Percentiles rank a stretch among this genome's conserved stretches.
Conservation (phyloP, 2,329 filamentous ascomycete genomes). For the Phaeosphaeria sp. region DNA sequence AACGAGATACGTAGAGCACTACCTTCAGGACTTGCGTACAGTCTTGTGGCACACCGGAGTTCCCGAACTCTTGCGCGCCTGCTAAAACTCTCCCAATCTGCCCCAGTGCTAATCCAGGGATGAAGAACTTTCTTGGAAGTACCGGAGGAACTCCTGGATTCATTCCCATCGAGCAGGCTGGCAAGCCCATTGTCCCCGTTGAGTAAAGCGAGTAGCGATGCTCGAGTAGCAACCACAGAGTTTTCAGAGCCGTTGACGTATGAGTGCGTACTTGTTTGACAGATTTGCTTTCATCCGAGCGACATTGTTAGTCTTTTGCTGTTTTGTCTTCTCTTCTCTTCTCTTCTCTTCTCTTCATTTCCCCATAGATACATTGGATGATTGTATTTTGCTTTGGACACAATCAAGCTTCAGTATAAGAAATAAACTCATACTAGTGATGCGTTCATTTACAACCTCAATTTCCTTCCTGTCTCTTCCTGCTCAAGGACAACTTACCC, state of each 20-base stretch:
- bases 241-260: neutral
- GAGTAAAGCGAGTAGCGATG: neutral
- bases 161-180: constrained; percentile 1
- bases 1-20: neutral
- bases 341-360: too few relatives aligned
- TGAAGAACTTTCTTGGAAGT: neutral
- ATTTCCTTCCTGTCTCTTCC: too few relatives aligned
- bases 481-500: too few relatives aligned
- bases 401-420: neutral
- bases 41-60: constrained; percentile 1
- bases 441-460: too few relatives aligned
- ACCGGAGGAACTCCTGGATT: neutral
- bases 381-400: neutral
- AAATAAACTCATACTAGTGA: too few relatives aligned
- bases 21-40: constrained; percentile 1
- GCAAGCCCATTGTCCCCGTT: neutral
- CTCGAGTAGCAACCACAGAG: neutral
- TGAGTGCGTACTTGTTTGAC: neutral
- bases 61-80: neutral
- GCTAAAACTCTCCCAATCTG: constrained; percentile 1
- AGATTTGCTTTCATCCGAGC: neutral
- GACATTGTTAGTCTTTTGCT: neutral
- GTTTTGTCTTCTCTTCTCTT: neutral
- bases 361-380: neutral
- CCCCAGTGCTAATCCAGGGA: constrained; percentile 1